Base-by-base conservation (phyloP, 345 rosid species). In the Heritiera littoralis region DNA sequence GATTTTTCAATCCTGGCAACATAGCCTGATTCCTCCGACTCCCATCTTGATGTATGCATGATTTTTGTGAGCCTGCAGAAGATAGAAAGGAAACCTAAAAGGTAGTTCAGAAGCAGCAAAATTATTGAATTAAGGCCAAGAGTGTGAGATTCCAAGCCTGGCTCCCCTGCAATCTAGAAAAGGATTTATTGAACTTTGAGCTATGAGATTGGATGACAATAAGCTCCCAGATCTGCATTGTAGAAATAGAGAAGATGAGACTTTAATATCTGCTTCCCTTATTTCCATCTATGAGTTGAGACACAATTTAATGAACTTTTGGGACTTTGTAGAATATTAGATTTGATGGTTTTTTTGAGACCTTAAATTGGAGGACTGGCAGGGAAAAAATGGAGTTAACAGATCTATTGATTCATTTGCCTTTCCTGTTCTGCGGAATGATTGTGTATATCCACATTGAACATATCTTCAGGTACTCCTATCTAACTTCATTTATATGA, bases 391-490 rank as follows among this genome's bases (percentile, higher is more conserved):
- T 63, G 74, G 74, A 59, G 58, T 23, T n/a, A 65, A 30, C 54
- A 49, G 78, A 46, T 48, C 52, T 73, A 45, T 54, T 66, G 41
- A 30, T 71, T 69, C 73, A 41, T 77, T 55, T 65, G 30, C 71
- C 66, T 20, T 51, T 32, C 20, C 28, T 23, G 28, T 23, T 38
- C 41, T 43, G 79, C 76, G 5, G 46, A 75, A 64, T 64, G 51
- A 76, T 52, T 32, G 75, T 69, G 72, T 63, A 61, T 73, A 56
- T 75, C 78, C 52, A 75, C 73, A 63, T 60, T 67, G 77, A 54
- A 84, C 55, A 17, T 56, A 76, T 64, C 63, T 71, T 72, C 81
- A 78, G 89, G 89, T 86, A 82, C 63, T 58, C 59, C 30, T 54
- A 52, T 77, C 79, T 60, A 20, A 46, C 75, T 49, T 56, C 7